These are phyloP conservation scores for Candida frijolesensis DNA, from an alignment of 1,139 yeast species.

Conservation along the genomic window DNA sequence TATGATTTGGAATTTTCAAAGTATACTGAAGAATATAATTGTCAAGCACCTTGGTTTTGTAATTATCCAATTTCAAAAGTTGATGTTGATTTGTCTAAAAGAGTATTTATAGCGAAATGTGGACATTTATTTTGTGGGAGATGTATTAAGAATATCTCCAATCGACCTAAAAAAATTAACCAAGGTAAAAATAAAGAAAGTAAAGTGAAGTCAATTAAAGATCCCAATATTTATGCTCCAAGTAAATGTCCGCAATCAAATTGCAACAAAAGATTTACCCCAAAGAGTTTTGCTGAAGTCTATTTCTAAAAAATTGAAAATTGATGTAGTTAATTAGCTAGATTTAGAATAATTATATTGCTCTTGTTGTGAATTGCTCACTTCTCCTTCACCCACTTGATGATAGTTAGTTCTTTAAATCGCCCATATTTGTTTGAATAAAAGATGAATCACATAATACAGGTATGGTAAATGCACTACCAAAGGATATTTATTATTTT, in stretches of 20 bases:
- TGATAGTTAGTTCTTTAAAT: not conserved
- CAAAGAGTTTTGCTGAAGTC: constrained; percentile 41
- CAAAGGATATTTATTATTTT: too few species aligned
- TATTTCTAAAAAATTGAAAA: constrained; percentile 20
- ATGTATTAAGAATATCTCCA: constrained; percentile 66
- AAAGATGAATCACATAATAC: too few species aligned
- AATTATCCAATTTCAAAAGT: constrained; percentile 47
- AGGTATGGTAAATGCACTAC: too few species aligned
- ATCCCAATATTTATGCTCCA: constrained; percentile 53
- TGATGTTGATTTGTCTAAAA: constrained; percentile 64
- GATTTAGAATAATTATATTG: too few species aligned
- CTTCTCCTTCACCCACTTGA: too few species aligned
- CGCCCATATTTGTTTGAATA: too few species aligned
- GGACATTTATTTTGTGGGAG: constrained; percentile 90
- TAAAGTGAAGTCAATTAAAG: constrained; percentile 33
- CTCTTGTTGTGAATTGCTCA: too few species aligned
- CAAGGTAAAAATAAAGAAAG: constrained; percentile 18
- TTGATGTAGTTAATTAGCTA: not conserved
- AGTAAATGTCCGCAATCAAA: constrained; percentile 44
- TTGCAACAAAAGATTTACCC: constrained; percentile 40
- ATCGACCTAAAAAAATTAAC: constrained; percentile 25
- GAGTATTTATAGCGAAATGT: constrained; percentile 71
- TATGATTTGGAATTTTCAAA: constrained; percentile 30
- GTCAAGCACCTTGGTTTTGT: constrained; percentile 70
- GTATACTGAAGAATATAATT: constrained; percentile 32